Percentiles rank a stretch among this genome's conserved stretches.
phyloP scores from a whole-genome alignment of 768 basidiomycete species.

The Leccinum fibrillosum region DNA sequence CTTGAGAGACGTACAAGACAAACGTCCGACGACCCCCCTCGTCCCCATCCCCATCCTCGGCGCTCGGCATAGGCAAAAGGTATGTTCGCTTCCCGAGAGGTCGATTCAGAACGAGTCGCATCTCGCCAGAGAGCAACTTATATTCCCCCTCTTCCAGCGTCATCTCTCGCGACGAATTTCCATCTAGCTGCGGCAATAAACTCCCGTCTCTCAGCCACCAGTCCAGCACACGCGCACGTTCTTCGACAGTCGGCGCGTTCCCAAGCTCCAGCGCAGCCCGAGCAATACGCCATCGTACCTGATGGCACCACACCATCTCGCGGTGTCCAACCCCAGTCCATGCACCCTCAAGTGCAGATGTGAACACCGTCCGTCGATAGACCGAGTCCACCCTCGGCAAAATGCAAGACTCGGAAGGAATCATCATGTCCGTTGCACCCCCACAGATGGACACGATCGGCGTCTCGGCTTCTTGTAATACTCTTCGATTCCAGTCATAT shows the following conservation, averaged over 20 bases:
- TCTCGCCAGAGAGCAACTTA: slow-evolving; percentile 36
- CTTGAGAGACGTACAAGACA: slow-evolving; percentile 59
- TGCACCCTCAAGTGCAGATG: slow-evolving; percentile 82
- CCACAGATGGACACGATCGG: slow-evolving; percentile 86
- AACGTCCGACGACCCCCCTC: slow-evolving; percentile 32
- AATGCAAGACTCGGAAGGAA: slow-evolving; percentile 86
- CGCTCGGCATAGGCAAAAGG: slow-evolving; percentile 41
- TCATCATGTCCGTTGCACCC: slow-evolving; percentile 87
- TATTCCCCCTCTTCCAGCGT: slow-evolving; percentile 22
- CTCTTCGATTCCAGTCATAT: slow-evolving; percentile 47
- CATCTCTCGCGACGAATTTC: slow-evolving; percentile 6
- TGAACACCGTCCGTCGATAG: slow-evolving; percentile 70
- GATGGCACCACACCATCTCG: slow-evolving; percentile 99
- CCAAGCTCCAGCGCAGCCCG: slow-evolving; percentile 72
- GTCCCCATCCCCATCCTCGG: not conserved
- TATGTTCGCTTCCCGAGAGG: slow-evolving; percentile 45
- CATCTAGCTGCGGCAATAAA: slow-evolving; percentile 40
- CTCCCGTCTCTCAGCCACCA: slow-evolving; percentile 69
- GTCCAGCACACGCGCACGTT: slow-evolving; percentile 43
- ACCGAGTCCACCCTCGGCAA: slow-evolving; percentile 38
- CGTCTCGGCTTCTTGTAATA: slow-evolving; percentile 45
- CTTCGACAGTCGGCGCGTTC: slow-evolving; percentile 18
- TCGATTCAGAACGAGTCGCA: slow-evolving; percentile 40
- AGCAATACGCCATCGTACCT: slow-evolving; percentile 88
- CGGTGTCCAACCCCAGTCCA: slow-evolving; percentile 96